Conservation (phyloP, 2,329 filamentous ascomycete species). For the Diaporthe sp. region DNA sequence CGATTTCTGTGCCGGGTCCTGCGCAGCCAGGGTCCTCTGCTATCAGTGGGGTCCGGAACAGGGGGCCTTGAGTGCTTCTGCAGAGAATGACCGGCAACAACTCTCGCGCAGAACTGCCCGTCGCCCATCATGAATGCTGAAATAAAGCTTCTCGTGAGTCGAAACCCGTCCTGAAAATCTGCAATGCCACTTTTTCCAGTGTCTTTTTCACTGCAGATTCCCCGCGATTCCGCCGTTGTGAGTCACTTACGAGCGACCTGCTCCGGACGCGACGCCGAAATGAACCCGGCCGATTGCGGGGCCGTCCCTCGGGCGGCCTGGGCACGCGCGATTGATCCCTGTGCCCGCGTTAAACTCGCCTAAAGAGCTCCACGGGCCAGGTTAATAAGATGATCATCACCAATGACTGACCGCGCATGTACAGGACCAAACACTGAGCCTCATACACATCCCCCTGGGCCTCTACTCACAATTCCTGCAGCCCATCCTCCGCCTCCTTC, state of each 20-base stretch:
- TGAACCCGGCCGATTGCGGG: slow-evolving; percentile 30
- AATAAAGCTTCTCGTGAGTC: slow-evolving; percentile 68
- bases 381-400: background rate
- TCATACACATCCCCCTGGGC: slow-evolving; percentile 90
- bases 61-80: slow-evolving; percentile 29
- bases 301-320: slow-evolving; percentile 1
- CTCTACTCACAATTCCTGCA: slow-evolving; percentile 85
- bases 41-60: slow-evolving; percentile 34
- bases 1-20: slow-evolving; percentile 23
- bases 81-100: slow-evolving; percentile 35
- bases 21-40: slow-evolving; percentile 18
- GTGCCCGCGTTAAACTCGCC: background rate
- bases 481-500: slow-evolving; percentile 86
- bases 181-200: background rate
- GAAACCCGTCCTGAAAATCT: background rate
- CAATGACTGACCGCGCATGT: slow-evolving; percentile 46
- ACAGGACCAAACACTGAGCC: slow-evolving; percentile 87
- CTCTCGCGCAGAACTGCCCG: slow-evolving; percentile 10
- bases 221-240: background rate
- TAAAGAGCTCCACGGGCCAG: background rate
- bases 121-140: slow-evolving; percentile 65
- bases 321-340: background rate
- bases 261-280: slow-evolving; percentile 12
- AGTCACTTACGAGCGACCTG: background rate
- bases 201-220: background rate